These are phyloP conservation scores for Hydnomerulius pinastri DNA, from an alignment of 768 basidiomycete species.

Conservation along the genomic window DNA sequence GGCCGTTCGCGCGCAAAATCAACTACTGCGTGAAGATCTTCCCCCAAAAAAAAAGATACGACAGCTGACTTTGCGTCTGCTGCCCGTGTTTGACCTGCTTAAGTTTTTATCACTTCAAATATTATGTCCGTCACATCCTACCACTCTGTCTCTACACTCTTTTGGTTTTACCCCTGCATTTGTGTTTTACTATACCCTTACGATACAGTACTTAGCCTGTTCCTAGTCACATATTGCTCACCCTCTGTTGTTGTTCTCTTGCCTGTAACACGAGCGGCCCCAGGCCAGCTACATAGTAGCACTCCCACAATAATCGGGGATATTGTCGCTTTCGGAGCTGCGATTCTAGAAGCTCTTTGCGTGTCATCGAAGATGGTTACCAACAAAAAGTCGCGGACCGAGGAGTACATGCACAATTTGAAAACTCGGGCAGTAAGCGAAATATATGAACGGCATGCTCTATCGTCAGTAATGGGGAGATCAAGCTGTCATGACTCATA, in stretches of 20 bases:
- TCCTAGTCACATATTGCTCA: not conserved
- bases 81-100: not conserved
- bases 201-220: not conserved
- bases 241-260: too few species aligned
- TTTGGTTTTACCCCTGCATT: not conserved
- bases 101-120: not conserved
- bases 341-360: too few species aligned
- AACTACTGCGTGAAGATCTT: conserved; percentile 13
- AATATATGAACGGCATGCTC: not conserved
- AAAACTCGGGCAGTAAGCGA: too few species aligned
- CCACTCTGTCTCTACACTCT: not conserved
- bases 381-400: not conserved
- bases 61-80: not conserved
- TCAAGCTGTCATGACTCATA: not conserved
- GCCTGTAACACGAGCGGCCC: not conserved
- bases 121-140: not conserved
- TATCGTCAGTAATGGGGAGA: not conserved
- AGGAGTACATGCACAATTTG: not conserved
- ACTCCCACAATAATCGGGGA: not conserved
- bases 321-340: too few species aligned
- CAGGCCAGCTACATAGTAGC: not conserved
- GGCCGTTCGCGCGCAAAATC: conserved; percentile 25
- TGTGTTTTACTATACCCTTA: not conserved
- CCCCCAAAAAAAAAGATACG: conserved; percentile 4
- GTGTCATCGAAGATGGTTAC: not conserved